These are phyloP conservation scores for Mallotus repandus DNA, from an alignment of 441 rosid genomes.

Conservation along the genomic window DNA sequence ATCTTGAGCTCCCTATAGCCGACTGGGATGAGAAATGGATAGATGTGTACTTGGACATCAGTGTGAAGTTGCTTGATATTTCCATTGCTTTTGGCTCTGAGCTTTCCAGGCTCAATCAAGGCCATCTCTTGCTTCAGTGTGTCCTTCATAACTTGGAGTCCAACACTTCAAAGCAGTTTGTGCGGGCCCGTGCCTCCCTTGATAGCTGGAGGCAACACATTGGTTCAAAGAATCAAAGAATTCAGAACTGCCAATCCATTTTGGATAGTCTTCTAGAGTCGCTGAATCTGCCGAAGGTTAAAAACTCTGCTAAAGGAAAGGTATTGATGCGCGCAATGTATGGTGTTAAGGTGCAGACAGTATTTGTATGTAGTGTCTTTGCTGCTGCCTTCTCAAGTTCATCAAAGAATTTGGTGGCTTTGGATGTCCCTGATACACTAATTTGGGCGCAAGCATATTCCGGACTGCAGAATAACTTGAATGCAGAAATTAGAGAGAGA, in stretches of 20 bases:
- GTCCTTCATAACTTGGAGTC: slow-evolving; percentile 66
- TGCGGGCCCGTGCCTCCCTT: slow-evolving; percentile 56
- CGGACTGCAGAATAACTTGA: slow-evolving; percentile 50
- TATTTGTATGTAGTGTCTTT: slow-evolving; percentile 64
- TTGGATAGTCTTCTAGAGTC: slow-evolving; percentile 52
- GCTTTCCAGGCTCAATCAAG: slow-evolving; percentile 73
- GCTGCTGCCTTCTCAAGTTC: slow-evolving; percentile 78
- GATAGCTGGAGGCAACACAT: slow-evolving; percentile 69
- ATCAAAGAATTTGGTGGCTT: slow-evolving; percentile 44
- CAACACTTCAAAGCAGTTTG: slow-evolving; percentile 40
- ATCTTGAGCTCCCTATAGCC: slow-evolving; percentile 75
- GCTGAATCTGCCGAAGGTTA: slow-evolving; percentile 74
- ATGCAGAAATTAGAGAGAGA: slow-evolving; percentile 41
- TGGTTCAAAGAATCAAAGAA: slow-evolving; percentile 56
- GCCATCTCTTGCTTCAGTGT: slow-evolving; percentile 78
- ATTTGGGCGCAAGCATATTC: slow-evolving; percentile 63
- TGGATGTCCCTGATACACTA: slow-evolving; percentile 45
- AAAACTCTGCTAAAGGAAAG: slow-evolving; percentile 87
- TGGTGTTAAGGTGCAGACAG: slow-evolving; percentile 79
- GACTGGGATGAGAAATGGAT: slow-evolving; percentile 97
- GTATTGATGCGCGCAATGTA: slow-evolving; percentile 83
- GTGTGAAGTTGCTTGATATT: slow-evolving; percentile 79
- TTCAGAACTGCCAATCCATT: slow-evolving; percentile 55
- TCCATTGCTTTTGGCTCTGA: slow-evolving; percentile 77
- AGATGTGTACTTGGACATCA: slow-evolving; percentile 81